Conservation (phyloP, 176 grass and related monocot species). For the Elymus sibiricus region DNA sequence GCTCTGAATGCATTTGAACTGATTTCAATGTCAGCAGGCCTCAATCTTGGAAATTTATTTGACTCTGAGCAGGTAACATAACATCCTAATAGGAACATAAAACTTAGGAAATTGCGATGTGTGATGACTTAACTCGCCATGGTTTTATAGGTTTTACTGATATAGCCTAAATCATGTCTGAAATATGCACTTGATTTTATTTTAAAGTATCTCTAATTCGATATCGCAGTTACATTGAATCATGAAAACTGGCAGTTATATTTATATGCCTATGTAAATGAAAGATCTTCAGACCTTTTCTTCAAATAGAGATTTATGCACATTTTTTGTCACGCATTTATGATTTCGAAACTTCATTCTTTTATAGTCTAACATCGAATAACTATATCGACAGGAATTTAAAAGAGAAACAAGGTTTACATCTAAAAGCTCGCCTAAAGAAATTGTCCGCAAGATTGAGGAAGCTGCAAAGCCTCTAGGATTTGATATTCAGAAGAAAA, state of each 20-base stretch:
- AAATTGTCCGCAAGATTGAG: conserved; percentile 96
- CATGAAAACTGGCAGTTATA: neutral
- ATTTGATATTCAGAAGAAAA: conserved; percentile 96
- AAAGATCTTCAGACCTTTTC: neutral
- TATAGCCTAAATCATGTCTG: neutral
- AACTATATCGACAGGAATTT: conserved; percentile 53
- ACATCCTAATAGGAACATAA: neutral
- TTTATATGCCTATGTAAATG: neutral
- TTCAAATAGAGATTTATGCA: neutral
- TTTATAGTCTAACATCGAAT: neutral
- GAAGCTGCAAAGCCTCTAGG: conserved; percentile 99
- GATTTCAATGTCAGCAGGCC: conserved; percentile 87
- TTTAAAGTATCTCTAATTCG: neutral
- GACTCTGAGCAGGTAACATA: conserved; percentile 66
- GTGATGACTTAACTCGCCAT: neutral
- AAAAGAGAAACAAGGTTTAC: conserved; percentile 96
- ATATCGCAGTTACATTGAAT: neutral
- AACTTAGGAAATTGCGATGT: neutral
- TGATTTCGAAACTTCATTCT: neutral
- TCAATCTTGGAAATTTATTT: conserved; percentile 95
- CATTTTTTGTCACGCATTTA: neutral
- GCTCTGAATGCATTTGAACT: conserved; percentile 89
- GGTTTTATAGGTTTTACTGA: neutral
- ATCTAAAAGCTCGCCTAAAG: conserved; percentile 84
- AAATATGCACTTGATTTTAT: neutral